A percentile compares a stretch with the other conserved stretches of the same genome.
These are phyloP conservation scores for Panellus pusillus DNA, from an alignment of 768 basidiomycete genomes.

Conservation along the genomic window DNA sequence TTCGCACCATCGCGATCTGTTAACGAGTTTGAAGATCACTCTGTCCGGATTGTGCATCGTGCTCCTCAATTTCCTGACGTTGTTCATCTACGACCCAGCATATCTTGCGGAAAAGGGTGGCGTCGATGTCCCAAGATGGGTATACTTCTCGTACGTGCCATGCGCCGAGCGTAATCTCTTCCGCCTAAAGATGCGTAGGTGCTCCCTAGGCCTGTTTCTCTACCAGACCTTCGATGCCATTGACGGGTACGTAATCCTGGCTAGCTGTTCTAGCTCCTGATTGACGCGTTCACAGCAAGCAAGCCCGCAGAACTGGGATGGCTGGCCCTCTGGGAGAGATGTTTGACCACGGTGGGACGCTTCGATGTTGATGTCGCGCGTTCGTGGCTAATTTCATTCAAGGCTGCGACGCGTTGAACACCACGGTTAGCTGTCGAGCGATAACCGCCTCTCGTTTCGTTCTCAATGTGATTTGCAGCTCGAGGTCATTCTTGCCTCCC, in stretches of 20 bases:
- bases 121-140: conserved; percentile 74
- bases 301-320: conserved; percentile 94
- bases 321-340: conserved; percentile 96
- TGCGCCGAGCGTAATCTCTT: background rate
- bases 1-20: background rate
- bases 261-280: background rate
- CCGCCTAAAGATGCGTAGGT: conserved; percentile 46
- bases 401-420: conserved; percentile 95
- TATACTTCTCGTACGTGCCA: conserved; percentile 79
- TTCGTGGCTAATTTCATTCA: background rate
- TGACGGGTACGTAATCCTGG: conserved; percentile 63
- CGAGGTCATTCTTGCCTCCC: conserved; percentile 77
- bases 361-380: background rate
- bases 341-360: conserved; percentile 87
- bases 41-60: conserved; percentile 82
- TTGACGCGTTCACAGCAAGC: conserved; percentile 58
- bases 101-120: conserved; percentile 72
- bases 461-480: conserved; percentile 48
- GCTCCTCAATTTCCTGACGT: conserved; percentile 77
- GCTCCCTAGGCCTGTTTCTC: conserved; percentile 84
- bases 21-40: conserved; percentile 67
- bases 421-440: conserved; percentile 57
- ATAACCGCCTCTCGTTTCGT: background rate
- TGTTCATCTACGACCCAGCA: conserved; percentile 81
- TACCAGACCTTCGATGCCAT: conserved; percentile 92